These are phyloP conservation scores for Fistulifera solaris DNA, from an alignment of 108 stramenopile species.

Conservation along the genomic window DNA sequence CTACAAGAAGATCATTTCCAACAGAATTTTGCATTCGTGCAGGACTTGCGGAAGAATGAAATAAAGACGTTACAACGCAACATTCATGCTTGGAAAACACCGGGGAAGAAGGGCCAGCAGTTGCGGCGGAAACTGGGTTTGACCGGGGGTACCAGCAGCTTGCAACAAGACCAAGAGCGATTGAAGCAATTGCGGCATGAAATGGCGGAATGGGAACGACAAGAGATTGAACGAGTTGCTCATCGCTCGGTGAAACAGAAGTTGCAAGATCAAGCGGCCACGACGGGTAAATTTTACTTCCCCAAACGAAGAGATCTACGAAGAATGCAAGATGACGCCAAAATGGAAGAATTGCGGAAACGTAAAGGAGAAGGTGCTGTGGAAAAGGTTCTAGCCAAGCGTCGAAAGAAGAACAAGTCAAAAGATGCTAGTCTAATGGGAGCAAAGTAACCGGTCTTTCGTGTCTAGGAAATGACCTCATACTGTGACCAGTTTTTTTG, in stretches of 20 bases:
- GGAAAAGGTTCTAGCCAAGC: conserved; percentile 66
- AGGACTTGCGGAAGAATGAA: conserved; percentile 68
- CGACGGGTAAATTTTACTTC: conserved; percentile 51
- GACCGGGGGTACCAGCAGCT: conserved; percentile 13
- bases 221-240: conserved; percentile 49
- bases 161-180: conserved; percentile 56
- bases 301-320: conserved; percentile 64
- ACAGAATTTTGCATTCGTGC: conserved; percentile 62
- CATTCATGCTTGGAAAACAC: conserved; percentile 48
- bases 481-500: too few relatives aligned
- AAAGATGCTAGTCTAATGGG: conserved; percentile 46
- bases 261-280: conserved; percentile 53
- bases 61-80: conserved; percentile 47
- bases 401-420: conserved; percentile 73
- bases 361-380: conserved; percentile 69
- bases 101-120: conserved; percentile 70
- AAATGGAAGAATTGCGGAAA: conserved; percentile 74
- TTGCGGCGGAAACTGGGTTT: conserved; percentile 45
- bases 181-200: conserved; percentile 52
- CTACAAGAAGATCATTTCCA: conserved; percentile 70
- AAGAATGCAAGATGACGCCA: conserved; percentile 69
- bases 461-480: too few relatives aligned
- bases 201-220: conserved; percentile 44
- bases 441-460: too few relatives aligned
- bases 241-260: conserved; percentile 62